Evolutionary conservation across 2,329 filamentous ascomycete genomes (phyloP).

Genomic region (Fusarium chlamydosporum): DNA sequence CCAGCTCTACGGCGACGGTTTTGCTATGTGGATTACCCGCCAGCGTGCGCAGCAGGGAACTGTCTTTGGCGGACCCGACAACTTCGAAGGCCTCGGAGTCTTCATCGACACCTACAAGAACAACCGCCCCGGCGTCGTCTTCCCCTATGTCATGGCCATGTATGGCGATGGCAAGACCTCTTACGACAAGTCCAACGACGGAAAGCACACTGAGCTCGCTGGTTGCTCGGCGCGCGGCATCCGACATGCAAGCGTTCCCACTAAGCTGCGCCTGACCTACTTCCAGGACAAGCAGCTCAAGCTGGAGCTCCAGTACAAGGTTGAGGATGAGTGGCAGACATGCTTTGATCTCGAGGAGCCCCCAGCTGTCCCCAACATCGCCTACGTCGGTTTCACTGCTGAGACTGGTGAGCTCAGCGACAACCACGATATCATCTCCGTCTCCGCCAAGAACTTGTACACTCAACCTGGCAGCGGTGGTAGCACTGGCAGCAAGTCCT

Average conservation of each 20-base stretch:
- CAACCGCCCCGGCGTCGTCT: conserved; percentile 93
- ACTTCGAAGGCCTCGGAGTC: conserved; percentile 93
- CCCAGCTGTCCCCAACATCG: conserved; percentile 82
- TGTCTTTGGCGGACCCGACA: conserved; percentile 90
- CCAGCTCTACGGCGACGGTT: conserved; percentile 93
- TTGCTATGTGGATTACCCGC: conserved; percentile 98
- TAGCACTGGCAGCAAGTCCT: conserved; percentile 52
- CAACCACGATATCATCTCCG: conserved; percentile 95
- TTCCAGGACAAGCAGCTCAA: conserved; percentile 95
- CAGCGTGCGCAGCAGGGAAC: conserved; percentile 83
- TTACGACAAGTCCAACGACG: conserved; percentile 95
- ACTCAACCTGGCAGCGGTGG: conserved; percentile 65
- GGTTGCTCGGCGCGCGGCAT: conserved; percentile 96
- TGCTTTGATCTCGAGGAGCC: conserved; percentile 84
- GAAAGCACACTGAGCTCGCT: conserved; percentile 91
- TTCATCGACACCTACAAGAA: conserved; percentile 99
- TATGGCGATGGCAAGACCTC: conserved; percentile 88
- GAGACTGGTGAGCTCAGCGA: conserved; percentile 97
- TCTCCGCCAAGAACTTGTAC: conserved; percentile 91
- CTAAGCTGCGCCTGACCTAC: conserved; percentile 91
- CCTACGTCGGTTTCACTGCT: conserved; percentile 82
- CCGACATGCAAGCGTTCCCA: conserved; percentile 82
- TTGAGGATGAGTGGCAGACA: conserved; percentile 85
- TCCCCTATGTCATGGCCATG: conserved; percentile 99
- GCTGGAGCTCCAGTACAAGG: conserved; percentile 95